Conservation (phyloP, 768 basidiomycete species). For the Clitopilus hobsonii region DNA sequence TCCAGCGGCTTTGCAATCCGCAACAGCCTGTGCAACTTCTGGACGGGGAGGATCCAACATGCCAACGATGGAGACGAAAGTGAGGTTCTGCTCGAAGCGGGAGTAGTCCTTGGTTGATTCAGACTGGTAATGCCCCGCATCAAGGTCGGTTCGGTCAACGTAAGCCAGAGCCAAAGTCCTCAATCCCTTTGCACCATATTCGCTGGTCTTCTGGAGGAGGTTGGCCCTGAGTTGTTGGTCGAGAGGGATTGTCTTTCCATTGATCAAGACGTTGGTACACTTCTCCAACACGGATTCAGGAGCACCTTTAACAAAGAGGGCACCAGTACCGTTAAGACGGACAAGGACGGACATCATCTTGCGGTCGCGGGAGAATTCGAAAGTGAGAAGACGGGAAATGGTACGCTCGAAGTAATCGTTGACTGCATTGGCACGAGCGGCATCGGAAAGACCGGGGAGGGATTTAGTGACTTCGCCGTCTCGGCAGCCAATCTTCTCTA, state of each 20-base stretch:
- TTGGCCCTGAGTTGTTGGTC: conserved; percentile 52
- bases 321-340: conserved; percentile 58
- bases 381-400: conserved; percentile 82
- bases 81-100: conserved; percentile 87
- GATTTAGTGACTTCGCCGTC: conserved; percentile 55
- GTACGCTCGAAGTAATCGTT: conserved; percentile 76
- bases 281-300: conserved; percentile 93
- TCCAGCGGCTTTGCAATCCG: conserved; percentile 87
- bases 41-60: conserved; percentile 99
- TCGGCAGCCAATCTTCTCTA: conserved; percentile 85
- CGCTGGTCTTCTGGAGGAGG: conserved; percentile 60
- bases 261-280: conserved; percentile 69
- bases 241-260: conserved; percentile 62
- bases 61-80: conserved; percentile 92
- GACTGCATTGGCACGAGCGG: conserved; percentile 73
- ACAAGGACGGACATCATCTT: conserved; percentile 99
- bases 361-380: conserved; percentile 96
- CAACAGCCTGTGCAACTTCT: conserved; percentile 82
- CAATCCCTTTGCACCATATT: conserved; percentile 79
- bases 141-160: conserved; percentile 68
- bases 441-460: conserved; percentile 49
- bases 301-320: conserved; percentile 92
- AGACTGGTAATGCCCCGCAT: conserved; percentile 77
- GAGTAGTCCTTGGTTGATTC: conserved; percentile 78
- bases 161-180: conserved; percentile 92